phyloP scores from a whole-genome alignment of 306 rosid genomes.

The Trifolium subterraneum region DNA sequence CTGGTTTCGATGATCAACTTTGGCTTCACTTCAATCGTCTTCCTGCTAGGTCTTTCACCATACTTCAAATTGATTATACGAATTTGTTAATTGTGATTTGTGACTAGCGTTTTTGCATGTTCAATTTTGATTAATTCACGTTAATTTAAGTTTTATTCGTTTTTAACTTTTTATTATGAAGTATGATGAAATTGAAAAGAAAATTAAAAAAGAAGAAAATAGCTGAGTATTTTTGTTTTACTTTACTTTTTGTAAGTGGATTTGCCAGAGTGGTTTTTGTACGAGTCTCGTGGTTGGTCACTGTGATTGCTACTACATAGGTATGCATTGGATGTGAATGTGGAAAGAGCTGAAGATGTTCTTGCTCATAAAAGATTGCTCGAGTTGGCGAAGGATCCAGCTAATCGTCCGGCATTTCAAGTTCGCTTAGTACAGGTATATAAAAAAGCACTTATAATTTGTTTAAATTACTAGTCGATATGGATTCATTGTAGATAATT shows the following conservation, averaged over 20 bases:
- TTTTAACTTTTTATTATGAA: too few relatives aligned
- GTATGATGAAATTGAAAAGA: conserved; percentile 7
- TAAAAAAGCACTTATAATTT: conserved; percentile 9
- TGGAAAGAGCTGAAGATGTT: conserved; percentile 98
- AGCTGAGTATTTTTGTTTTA: conserved; percentile 38
- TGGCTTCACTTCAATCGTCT: conserved; percentile 98
- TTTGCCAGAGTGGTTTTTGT: conserved; percentile 52
- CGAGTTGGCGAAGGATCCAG: conserved; percentile 80
- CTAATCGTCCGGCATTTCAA: conserved; percentile 77
- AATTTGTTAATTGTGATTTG: conserved; percentile 23
- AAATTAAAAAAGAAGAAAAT: conserved; percentile 15
- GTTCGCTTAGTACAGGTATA: conserved; percentile 89
- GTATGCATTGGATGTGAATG: conserved; percentile 97
- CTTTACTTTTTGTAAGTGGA: conserved; percentile 50
- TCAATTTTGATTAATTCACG: not conserved
- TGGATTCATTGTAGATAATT: conserved; percentile 9
- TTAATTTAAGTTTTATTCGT: conserved; percentile 13
- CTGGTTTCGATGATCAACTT: conserved; percentile 90
- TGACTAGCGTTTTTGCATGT: not conserved
- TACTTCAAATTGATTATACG: not conserved
- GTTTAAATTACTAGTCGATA: not conserved
- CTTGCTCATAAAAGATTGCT: conserved; percentile 84
- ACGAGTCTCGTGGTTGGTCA: conserved; percentile 46
- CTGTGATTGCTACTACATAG: conserved; percentile 59
- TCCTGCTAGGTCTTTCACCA: conserved; percentile 70